Evolutionary conservation across 108 stramenopile species (phyloP), one percentile per base, ranked within the genome.

Genomic region (Parietichytrium sp.): DNA sequence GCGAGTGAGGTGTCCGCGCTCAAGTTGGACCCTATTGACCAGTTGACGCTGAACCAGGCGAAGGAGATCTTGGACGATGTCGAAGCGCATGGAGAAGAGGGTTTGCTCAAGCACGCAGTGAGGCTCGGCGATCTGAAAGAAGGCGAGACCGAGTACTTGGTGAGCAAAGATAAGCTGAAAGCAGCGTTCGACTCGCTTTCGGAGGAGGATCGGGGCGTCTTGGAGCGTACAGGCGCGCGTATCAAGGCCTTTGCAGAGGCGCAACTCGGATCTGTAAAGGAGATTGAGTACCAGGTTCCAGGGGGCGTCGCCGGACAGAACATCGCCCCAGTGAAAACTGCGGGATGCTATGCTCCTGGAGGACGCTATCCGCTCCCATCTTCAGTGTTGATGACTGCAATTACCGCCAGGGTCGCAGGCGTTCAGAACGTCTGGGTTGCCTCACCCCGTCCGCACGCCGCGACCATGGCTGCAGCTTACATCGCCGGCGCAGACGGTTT

Each of bases 311-410:
- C 97, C 36, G 98, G 98, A 7, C 98, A 97, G 82, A 94, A 93
- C 10, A 92, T 99, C 30, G 92, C 94, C 79, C 93, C 97, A 45
- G 95, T 96, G 83, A 79, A 79, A 84, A 93, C 92, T 25, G 98
- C 98, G 20, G 97, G 98, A 51, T 99, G 98, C 88, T 99, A 99
- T 83, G 98, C 98, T 18, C 98, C 98, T 1, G 98, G 98, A 47
- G 98, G 98, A 23, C 90, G 98, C 26, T 98, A 98, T 83, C 98
- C 98, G 12, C 88, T 98, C 45, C 98, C 98, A 25, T 96, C 95
- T 36, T 95, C 94, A 8, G 98, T 98, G 26, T 81, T 98, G 30
- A 98, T 98, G 98, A 98, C 98, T 25, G 95, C 94, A 25, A 93
- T 96, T 8, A 98, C 98, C 4, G 98, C 98, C 16, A 90, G 95